Evolutionary conservation across 2,329 filamentous ascomycete genomes (phyloP).

Genomic region (Neocatenulostroma microsporum): DNA sequence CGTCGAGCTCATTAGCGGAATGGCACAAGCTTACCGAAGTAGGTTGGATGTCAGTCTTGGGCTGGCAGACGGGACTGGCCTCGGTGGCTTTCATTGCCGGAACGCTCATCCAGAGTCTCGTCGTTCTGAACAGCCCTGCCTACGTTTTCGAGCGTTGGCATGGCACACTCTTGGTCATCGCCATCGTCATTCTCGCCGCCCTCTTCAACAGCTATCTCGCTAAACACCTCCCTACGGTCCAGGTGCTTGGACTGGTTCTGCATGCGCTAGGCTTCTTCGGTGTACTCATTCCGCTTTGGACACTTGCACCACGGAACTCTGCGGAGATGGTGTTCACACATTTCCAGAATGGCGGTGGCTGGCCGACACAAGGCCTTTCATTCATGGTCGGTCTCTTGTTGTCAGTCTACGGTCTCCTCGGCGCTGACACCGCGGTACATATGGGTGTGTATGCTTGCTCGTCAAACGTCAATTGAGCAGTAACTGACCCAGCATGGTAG

Average conservation of each 20-base stretch:
- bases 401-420: background rate
- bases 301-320: slow-evolving; percentile 9
- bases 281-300: slow-evolving; percentile 41
- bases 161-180: slow-evolving; percentile 42
- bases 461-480: no score
- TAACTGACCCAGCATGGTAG: no score
- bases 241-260: slow-evolving; percentile 41
- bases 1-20: no score
- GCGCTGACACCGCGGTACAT: background rate
- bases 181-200: slow-evolving; percentile 29
- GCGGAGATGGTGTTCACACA: slow-evolving; percentile 23
- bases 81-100: slow-evolving; percentile 9
- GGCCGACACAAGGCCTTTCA: background rate
- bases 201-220: slow-evolving; percentile 39
- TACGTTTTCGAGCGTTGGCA: slow-evolving; percentile 31
- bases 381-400: slow-evolving; percentile 1
- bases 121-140: slow-evolving; percentile 8
- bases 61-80: slow-evolving; percentile 14
- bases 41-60: slow-evolving; percentile 4
- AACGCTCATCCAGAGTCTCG: slow-evolving; percentile 14
- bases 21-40: no score
- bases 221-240: slow-evolving; percentile 38
- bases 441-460: no score
- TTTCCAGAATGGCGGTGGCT: slow-evolving; percentile 39
- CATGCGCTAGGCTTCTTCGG: slow-evolving; percentile 48